Percentiles rank a stretch among this genome's conserved stretches.
Conservation (phyloP, 2,329 filamentous ascomycete genomes). For the Scytalidium sp. region DNA sequence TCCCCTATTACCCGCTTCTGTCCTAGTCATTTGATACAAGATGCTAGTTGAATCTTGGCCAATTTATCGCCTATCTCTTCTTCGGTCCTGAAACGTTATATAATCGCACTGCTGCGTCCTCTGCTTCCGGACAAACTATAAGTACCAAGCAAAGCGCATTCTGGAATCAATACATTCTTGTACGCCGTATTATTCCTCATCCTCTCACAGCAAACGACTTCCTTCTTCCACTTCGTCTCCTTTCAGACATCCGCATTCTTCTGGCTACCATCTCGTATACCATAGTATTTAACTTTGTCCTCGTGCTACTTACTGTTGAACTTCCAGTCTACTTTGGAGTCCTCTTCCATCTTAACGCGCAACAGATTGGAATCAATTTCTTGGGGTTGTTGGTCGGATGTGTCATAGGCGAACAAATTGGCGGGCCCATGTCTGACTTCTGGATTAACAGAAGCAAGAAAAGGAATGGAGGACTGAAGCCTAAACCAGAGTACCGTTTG, state of each 20-base stretch:
- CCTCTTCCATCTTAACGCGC: constrained; percentile 53
- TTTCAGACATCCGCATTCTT: constrained; percentile 42
- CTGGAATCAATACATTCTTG: constrained; percentile 31
- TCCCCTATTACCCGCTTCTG: not conserved
- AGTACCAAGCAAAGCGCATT: constrained; percentile 19
- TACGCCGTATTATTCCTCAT: constrained; percentile 49
- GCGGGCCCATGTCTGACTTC: constrained; percentile 44
- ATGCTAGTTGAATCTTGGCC: constrained; percentile 48
- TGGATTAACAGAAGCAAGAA: constrained; percentile 45
- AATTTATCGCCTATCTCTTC: constrained; percentile 55
- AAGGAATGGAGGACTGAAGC: constrained; percentile 28
- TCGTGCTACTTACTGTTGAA: constrained; percentile 53
- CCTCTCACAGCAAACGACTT: constrained; percentile 49
- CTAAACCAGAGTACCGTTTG: constrained; percentile 49
- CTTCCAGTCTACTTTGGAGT: constrained; percentile 55
- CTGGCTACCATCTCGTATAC: constrained; percentile 51
- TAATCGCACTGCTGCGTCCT: constrained; percentile 26
- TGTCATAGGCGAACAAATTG: constrained; percentile 55
- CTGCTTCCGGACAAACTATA: not conserved
- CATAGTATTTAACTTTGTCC: constrained; percentile 54
- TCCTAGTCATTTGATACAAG: not conserved
- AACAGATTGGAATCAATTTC: constrained; percentile 55
- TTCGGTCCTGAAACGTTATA: constrained; percentile 55
- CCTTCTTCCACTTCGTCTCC: constrained; percentile 43
- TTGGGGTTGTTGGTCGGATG: constrained; percentile 54